Percentiles rank a stretch among this genome's conserved stretches.
Evolutionary conservation across 257 asterid genomes (phyloP).

Genomic region (Solanum chaucha): DNA sequence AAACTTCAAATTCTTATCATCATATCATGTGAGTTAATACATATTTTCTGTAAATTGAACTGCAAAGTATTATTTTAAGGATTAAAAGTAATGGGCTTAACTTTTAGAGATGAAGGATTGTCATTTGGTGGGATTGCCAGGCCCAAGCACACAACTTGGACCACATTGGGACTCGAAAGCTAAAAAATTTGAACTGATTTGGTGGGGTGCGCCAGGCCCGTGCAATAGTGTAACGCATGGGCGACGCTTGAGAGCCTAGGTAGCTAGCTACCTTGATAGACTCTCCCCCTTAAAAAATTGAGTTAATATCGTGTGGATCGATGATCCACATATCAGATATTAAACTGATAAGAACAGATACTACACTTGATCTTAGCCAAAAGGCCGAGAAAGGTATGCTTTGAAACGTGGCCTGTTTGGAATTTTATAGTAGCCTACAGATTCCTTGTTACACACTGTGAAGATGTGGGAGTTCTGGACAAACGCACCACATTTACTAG

Average conservation of each 20-base stretch:
- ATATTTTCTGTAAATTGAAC: too few relatives aligned
- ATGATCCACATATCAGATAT: background rate
- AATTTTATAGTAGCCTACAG: background rate
- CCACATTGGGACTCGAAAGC: background rate
- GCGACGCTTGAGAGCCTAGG: background rate
- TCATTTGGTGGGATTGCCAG: too few relatives aligned
- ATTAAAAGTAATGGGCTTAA: too few relatives aligned
- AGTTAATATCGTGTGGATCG: background rate
- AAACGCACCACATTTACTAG: background rate
- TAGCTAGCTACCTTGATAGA: background rate
- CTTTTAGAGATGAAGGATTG: too few relatives aligned
- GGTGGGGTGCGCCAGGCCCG: background rate
- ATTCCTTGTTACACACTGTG: background rate
- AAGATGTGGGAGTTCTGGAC: background rate
- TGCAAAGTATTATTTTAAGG: too few relatives aligned
- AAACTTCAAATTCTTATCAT: too few relatives aligned
- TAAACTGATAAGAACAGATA: slow-evolving; percentile 73
- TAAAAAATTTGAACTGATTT: background rate
- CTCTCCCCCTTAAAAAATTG: background rate
- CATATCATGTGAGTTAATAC: too few relatives aligned
- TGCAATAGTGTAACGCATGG: background rate
- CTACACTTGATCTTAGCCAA: slow-evolving; percentile 73
- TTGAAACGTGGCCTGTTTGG: background rate
- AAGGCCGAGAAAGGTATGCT: slow-evolving; percentile 74
- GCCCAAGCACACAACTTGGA: too few relatives aligned